These are phyloP conservation scores for Plasmodium falciparum DNA, from an alignment of 169 alveolate species.

Conservation along the genomic window DNA sequence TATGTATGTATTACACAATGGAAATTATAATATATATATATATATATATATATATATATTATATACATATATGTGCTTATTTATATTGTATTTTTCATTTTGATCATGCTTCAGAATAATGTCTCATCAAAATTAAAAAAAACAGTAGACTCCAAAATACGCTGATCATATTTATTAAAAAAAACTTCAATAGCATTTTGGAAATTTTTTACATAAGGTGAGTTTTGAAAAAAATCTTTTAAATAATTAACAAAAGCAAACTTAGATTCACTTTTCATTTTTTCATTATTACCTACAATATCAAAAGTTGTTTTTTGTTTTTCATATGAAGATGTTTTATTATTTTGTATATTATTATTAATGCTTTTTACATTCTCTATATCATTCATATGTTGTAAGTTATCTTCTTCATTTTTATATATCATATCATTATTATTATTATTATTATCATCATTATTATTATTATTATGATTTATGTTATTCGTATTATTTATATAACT, in stretches of 20 bases:
- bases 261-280: slow-evolving; percentile 61
- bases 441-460: background rate
- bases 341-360: background rate
- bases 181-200: slow-evolving; percentile 45
- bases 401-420: too few species aligned
- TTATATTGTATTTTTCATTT: background rate
- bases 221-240: slow-evolving; percentile 55
- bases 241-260: slow-evolving; percentile 44
- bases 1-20: background rate
- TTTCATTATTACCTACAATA: slow-evolving; percentile 38
- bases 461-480: background rate
- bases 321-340: background rate
- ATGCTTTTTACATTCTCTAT: background rate
- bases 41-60: background rate
- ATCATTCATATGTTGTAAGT: slow-evolving; percentile 1
- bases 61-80: background rate
- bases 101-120: slow-evolving; percentile 19
- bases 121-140: slow-evolving; percentile 75
- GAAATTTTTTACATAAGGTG: slow-evolving; percentile 39
- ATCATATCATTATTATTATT: too few species aligned
- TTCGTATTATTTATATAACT: background rate
- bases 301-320: background rate
- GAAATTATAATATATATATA: background rate
- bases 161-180: slow-evolving; percentile 72
- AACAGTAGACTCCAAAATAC: slow-evolving; percentile 68